Evolutionary conservation across 352 stramenopile species (phyloP), one percentile per base, ranked within the genome.

Genomic region (Peronospora farinosa): DNA sequence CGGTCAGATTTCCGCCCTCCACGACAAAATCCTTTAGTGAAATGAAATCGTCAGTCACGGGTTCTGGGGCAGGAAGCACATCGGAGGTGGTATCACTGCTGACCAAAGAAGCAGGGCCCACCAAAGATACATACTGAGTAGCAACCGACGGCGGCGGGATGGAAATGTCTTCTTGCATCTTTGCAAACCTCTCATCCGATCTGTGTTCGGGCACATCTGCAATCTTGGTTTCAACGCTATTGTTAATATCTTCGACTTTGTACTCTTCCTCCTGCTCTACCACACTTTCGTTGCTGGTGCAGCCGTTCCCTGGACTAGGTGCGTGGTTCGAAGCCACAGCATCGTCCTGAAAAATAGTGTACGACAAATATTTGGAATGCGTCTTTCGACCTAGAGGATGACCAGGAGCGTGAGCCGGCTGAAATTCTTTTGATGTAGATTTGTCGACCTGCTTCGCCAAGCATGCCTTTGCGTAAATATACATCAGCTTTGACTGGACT

Each of bases 401-500:
- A 11, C 63, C 63, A 3, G 54, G 31, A 37, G 60, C 67, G 5
- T 42, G 53, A 42, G 47, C 42, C 10, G 47, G 42, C 25, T 74
- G 33, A 0, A 10, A 32, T 10, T 63, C 57, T 27, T 67, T 58
- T 7, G 37, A 51, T 15, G 41, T 33, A 36, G 42, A 23, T 33
- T 68, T 50, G 19, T 62, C 27, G 25, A 54, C 57, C 4, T 47
- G 51, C 54, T 79, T 86, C 15, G 77, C 79, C 17, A 91, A 47
- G 51, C 79, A 91, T 9, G 79, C 74, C 51, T 85, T 85, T 1
- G 79, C 79, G 50, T 86, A 91, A 39, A 83, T 83, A 32, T 70
- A 57, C 55, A 91, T 62, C 3, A 91, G 52, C 38, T 79, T 77
- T 9, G 77, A 74, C 47, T 91, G 77, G 5, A 86, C 64, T 2